phyloP scores from a whole-genome alignment of 805 yeast genomes.

The Tetrapisispora phaffii region DNA sequence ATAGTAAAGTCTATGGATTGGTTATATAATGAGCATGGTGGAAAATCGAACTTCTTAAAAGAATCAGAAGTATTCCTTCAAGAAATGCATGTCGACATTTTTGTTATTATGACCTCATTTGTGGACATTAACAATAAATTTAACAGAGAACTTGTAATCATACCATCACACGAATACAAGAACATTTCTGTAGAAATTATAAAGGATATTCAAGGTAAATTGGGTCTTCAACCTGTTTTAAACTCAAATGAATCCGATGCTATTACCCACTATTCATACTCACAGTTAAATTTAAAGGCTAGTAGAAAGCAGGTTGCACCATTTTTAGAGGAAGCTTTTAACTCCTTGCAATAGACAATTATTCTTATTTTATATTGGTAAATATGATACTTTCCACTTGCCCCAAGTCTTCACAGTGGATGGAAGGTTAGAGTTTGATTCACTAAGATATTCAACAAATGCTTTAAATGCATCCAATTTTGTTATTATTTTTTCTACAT shows the following conservation, averaged over 20 bases:
- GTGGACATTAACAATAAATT: conserved; percentile 24
- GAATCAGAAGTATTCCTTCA: conserved; percentile 18
- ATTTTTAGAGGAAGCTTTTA: conserved; percentile 20
- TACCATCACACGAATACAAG: conserved; percentile 12
- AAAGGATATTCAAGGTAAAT: conserved; percentile 9
- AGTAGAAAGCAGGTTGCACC: conserved; percentile 89
- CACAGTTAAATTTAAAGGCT: conserved; percentile 49
- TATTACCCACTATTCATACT: conserved; percentile 14
- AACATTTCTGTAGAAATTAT: conserved; percentile 6
- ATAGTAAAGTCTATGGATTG: conserved; percentile 54
- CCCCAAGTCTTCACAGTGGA: conserved; percentile 6
- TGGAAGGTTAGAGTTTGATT: conserved; percentile 11
- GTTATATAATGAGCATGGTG: conserved; percentile 33
- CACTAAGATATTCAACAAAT: conserved; percentile 9
- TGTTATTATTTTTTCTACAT: conserved; percentile 13
- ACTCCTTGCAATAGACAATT: not conserved
- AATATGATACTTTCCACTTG: conserved; percentile 15
- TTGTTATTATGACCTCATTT: conserved; percentile 42
- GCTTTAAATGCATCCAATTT: conserved; percentile 9
- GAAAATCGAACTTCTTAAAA: conserved; percentile 10
- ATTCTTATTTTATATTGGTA: not conserved
- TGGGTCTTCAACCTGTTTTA: conserved; percentile 7
- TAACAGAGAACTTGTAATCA: conserved; percentile 37
- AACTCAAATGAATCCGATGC: not conserved
- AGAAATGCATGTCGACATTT: conserved; percentile 31